phyloP scores from a whole-genome alignment of 176 grass and related monocot species.

The Oryza meyeriana region DNA sequence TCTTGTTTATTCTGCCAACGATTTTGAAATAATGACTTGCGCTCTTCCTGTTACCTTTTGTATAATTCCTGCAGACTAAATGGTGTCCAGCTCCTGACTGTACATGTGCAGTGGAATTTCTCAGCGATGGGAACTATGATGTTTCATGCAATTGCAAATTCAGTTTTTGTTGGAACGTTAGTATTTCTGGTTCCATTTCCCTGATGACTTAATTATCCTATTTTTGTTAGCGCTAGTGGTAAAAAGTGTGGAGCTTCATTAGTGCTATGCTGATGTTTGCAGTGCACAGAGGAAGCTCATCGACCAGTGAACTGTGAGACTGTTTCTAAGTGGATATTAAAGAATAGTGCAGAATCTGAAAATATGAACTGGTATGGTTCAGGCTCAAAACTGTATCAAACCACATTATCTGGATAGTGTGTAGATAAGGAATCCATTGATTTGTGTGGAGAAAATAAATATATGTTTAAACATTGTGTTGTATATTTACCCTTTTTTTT shows the following conservation, averaged over 20 bases:
- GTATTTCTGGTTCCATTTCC: constrained; percentile 25
- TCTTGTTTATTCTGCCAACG: constrained; percentile 2
- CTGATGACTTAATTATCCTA: background rate
- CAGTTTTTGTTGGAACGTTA: constrained; percentile 96
- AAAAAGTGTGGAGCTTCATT: background rate
- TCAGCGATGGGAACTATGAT: constrained; percentile 65
- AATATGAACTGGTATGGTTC: constrained; percentile 93
- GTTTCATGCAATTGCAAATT: constrained; percentile 69
- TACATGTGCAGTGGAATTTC: constrained; percentile 80
- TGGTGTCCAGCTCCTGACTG: constrained; percentile 97
- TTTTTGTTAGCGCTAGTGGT: background rate
- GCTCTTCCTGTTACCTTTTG: background rate
- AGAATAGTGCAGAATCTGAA: constrained; percentile 98
- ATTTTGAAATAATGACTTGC: constrained; percentile 15
- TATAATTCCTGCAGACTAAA: constrained; percentile 63
- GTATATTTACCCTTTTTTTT: background rate
- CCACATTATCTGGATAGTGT: background rate
- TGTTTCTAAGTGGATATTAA: constrained; percentile 80
- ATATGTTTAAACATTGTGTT: background rate
- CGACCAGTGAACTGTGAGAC: constrained; percentile 82
- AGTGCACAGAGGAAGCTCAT: constrained; percentile 97
- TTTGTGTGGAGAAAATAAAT: background rate
- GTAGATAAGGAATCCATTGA: background rate
- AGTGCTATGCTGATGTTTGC: constrained; percentile 33
- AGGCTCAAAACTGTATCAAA: background rate